Evolutionary conservation across 2,329 filamentous ascomycete genomes (phyloP).

Genomic region (Pseudohalonectria lignicola): DNA sequence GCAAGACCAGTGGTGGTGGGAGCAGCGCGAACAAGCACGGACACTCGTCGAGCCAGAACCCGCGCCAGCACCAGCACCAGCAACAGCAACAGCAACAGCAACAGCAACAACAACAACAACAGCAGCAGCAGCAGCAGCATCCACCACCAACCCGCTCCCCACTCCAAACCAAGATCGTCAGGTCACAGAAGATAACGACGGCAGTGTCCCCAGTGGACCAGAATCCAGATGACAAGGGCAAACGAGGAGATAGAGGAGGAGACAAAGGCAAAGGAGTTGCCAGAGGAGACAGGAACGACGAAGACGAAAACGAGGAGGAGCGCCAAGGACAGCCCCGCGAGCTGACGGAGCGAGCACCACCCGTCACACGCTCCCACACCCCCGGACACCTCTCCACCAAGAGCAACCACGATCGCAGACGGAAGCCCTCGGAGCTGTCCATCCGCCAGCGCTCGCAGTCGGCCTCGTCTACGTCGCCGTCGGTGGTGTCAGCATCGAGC

Average conservation of each 20-base stretch:
- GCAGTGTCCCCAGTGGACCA: constrained; percentile 20
- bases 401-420: constrained; percentile 39
- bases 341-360: constrained; percentile 20
- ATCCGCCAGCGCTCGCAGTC: constrained; percentile 45
- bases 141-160: constrained; percentile 22
- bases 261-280: constrained; percentile 15
- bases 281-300: constrained; percentile 16
- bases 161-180: constrained; percentile 32
- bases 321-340: too few relatives aligned
- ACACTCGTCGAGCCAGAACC: too few relatives aligned
- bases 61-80: constrained; percentile 13
- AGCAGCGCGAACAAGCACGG: too few relatives aligned
- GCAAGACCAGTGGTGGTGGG: too few relatives aligned
- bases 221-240: constrained; percentile 10
- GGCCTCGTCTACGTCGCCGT: constrained; percentile 16
- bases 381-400: constrained; percentile 50
- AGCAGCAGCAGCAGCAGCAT: constrained; percentile 25
- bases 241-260: constrained; percentile 18
- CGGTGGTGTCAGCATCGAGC: constrained; percentile 12
- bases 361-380: constrained; percentile 46
- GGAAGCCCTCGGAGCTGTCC: constrained; percentile 39
- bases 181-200: constrained; percentile 40
- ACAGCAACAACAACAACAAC: constrained; percentile 24
- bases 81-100: constrained; percentile 24
- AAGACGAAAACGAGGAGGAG: constrained; percentile 15